Percentiles rank a stretch among this genome's conserved stretches.
Conservation (phyloP, 169 alveolate genomes). For the Eimeria zaria region DNA sequence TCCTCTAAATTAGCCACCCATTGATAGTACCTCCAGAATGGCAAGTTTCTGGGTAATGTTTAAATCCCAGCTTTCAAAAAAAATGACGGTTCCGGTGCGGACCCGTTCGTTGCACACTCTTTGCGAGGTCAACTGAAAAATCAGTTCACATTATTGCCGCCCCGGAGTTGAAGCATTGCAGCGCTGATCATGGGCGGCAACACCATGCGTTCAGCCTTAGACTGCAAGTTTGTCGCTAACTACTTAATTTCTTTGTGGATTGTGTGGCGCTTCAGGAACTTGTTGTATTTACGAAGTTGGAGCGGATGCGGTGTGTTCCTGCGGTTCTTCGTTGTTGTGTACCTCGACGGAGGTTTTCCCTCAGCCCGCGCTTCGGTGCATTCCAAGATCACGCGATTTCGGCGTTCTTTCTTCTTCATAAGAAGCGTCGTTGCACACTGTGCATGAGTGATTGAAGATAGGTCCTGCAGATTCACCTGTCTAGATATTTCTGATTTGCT, state of each 20-base stretch:
- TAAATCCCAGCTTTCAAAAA: neutral
- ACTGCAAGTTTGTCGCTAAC: neutral
- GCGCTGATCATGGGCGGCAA: neutral
- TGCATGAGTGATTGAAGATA: neutral
- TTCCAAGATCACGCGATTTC: slow-evolving; percentile 80
- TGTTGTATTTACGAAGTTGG: slow-evolving; percentile 83
- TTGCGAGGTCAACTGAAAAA: slow-evolving; percentile 13
- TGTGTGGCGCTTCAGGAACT: slow-evolving; percentile 78
- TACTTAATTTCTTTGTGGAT: slow-evolving; percentile 82
- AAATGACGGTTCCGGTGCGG: neutral
- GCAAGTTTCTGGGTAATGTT: neutral
- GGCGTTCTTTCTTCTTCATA: slow-evolving; percentile 83
- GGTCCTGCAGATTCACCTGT: neutral
- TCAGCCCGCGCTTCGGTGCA: slow-evolving; percentile 87
- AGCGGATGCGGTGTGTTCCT: slow-evolving; percentile 83
- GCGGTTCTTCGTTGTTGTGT: slow-evolving; percentile 85
- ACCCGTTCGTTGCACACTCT: neutral
- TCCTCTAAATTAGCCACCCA: neutral
- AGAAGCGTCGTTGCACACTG: slow-evolving; percentile 13
- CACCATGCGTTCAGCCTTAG: neutral
- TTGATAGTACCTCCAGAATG: neutral
- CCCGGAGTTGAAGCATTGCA: neutral
- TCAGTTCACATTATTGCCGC: neutral
- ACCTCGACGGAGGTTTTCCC: slow-evolving; percentile 85
- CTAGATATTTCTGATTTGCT: neutral